Evolutionary conservation across 805 yeast species (phyloP).

Genomic region (Candida odintsovae): DNA sequence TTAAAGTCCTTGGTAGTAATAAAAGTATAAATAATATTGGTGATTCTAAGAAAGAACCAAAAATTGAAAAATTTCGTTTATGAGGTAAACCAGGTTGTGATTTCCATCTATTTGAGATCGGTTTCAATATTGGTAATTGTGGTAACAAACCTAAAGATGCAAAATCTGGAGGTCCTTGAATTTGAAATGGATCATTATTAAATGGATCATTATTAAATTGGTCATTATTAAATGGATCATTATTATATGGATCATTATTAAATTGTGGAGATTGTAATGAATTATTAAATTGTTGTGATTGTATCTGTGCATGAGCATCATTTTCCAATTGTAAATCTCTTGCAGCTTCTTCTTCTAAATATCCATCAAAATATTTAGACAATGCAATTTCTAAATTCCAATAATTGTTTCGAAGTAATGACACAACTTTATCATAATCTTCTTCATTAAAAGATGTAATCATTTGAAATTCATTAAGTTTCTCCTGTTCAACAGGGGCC

Average conservation of each 20-base stretch:
- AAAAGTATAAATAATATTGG: constrained; percentile 47
- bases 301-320: background rate
- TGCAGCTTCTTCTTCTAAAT: constrained; percentile 29
- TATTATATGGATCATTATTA: background rate
- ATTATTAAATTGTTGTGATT: background rate
- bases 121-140: constrained; percentile 27
- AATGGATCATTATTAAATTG: constrained; percentile 1
- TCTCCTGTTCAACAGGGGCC: constrained; percentile 36
- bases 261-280: background rate
- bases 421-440: constrained; percentile 40
- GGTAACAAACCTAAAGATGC: constrained; percentile 12
- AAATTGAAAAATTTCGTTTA: constrained; percentile 1
- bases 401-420: constrained; percentile 43
- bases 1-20: constrained; percentile 47
- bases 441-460: constrained; percentile 44
- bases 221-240: constrained; percentile 1
- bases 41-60: constrained; percentile 14
- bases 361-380: constrained; percentile 56
- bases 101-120: constrained; percentile 26
- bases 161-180: background rate
- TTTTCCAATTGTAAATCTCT: background rate
- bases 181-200: background rate
- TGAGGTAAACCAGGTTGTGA: constrained; percentile 10
- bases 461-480: constrained; percentile 42
- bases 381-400: constrained; percentile 61